Base-by-base conservation (phyloP, 306 rosid genomes). In the Malus sylvestris region DNA sequence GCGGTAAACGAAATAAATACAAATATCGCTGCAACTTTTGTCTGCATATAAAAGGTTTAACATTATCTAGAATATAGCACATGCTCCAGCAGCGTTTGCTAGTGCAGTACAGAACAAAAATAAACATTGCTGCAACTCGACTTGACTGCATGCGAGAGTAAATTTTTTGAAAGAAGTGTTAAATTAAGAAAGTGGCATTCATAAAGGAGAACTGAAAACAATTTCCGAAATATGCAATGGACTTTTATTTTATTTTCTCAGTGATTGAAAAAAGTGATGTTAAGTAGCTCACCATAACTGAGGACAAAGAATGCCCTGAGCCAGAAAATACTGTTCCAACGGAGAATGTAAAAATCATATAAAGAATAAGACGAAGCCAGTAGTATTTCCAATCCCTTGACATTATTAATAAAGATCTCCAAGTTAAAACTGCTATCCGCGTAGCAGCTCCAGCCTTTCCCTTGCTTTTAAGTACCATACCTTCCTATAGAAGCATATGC, bases 351-450 rank as follows among this genome's bases (percentile, higher is more conserved):
- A 96, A 90, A 64, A 96, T 91, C 96, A 96, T 87, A 76, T 77
- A 86, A 81, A 96, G 99, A 89, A 89, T 82, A 77, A 96, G 99
- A 67, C 97, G 97, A 76, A 96, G 93, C 99, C 99, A 96, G 75
- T 92, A 96, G 86, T 92, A 92, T 81, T 86, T 90, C 99, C 99
- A 92, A 78, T 96, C 99, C 88, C 99, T 89, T 76, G 98, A 96
- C 92, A 96, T 93, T 73, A 96, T 91, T 70, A 96, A 84, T 83
- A 96, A 85, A 4, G 99, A 96, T 85, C 99, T 89, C 97, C 98
- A 96, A 6, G 98, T 92, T 85, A 96, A 83, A 58, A 92, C 97
- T n/a, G 97, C 98, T 70, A 91, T 75, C 67, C 94, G 84, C 5
- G 97, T 91, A 57, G 90, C 89, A 85, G 23, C 82, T 80, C 90